phyloP scores from a whole-genome alignment of 306 rosid genomes.

The Sphenostylis stenocarpa region DNA sequence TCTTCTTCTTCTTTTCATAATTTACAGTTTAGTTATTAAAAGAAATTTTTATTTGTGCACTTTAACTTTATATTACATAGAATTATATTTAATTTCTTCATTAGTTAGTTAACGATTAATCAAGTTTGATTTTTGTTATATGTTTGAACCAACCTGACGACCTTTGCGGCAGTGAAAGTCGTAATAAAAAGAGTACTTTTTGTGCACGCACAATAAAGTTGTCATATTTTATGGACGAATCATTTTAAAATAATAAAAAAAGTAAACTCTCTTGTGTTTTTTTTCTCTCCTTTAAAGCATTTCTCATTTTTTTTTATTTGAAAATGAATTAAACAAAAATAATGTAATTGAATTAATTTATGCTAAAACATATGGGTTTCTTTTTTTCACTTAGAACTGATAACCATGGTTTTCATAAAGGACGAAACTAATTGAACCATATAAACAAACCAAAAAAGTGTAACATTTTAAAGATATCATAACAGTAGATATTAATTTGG shows the following conservation, averaged over 20 bases:
- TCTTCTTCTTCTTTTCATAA: background rate
- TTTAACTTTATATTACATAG: background rate
- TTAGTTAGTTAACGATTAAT: background rate
- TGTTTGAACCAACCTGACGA: background rate
- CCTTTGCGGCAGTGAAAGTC: background rate
- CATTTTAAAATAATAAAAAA: background rate
- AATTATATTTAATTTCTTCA: background rate
- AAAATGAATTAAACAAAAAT: background rate
- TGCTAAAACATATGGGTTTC: background rate
- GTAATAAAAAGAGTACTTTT: background rate
- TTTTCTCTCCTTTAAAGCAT: too few relatives aligned
- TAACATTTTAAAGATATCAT: background rate
- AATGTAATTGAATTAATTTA: background rate
- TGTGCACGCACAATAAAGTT: background rate
- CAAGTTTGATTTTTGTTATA: background rate
- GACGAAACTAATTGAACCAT: background rate
- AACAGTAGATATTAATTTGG: background rate
- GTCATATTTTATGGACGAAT: background rate
- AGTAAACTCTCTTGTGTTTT: too few relatives aligned
- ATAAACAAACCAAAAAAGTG: background rate
- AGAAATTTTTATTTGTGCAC: background rate
- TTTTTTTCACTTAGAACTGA: background rate
- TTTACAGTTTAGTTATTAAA: background rate
- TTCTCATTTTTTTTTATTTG: too few relatives aligned
- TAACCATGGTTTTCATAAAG: background rate